These are phyloP conservation scores for Clonostachys byssicola DNA, from an alignment of 2,329 filamentous ascomycete genomes.

Conservation along the genomic window DNA sequence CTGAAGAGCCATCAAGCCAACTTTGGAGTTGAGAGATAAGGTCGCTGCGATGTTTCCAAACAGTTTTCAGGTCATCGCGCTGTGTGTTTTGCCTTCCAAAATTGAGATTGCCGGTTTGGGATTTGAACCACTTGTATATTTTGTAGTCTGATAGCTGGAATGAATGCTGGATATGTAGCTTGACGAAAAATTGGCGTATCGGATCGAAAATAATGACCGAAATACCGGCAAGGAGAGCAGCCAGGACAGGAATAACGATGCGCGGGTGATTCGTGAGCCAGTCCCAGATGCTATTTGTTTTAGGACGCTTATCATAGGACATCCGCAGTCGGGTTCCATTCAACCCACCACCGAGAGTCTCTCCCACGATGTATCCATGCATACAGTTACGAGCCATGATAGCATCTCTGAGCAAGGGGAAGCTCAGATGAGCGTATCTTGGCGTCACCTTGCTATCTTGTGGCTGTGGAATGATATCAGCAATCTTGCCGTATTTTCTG, in stretches of 20 bases:
- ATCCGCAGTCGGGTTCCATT: constrained; percentile 73
- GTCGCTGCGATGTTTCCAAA: constrained; percentile 83
- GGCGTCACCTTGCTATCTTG: constrained; percentile 83
- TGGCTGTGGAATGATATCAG: constrained; percentile 77
- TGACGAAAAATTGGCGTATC: constrained; percentile 89
- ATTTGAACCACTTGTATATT: constrained; percentile 76
- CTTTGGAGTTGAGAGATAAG: constrained; percentile 78
- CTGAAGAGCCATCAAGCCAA: constrained; percentile 83
- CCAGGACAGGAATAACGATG: constrained; percentile 79
- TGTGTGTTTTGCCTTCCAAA: constrained; percentile 55
- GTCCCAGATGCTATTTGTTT: constrained; percentile 75
- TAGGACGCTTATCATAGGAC: constrained; percentile 77
- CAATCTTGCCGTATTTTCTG: constrained; percentile 83
- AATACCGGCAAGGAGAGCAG: constrained; percentile 74
- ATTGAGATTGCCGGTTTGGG: constrained; percentile 56
- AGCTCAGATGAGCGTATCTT: constrained; percentile 76
- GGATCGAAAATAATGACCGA: constrained; percentile 92
- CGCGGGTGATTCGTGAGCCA: constrained; percentile 85
- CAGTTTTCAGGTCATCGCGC: constrained; percentile 67
- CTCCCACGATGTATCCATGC: constrained; percentile 73
- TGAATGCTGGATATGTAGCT: constrained; percentile 75
- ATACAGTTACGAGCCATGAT: constrained; percentile 91
- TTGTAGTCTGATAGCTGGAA: constrained; percentile 71
- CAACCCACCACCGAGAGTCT: constrained; percentile 69
- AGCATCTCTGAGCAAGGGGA: constrained; percentile 66